Evolutionary conservation across 164 flowering plant species (phyloP), one percentile per base, ranked within the genome.

Genomic region (Saururus chinensis): DNA sequence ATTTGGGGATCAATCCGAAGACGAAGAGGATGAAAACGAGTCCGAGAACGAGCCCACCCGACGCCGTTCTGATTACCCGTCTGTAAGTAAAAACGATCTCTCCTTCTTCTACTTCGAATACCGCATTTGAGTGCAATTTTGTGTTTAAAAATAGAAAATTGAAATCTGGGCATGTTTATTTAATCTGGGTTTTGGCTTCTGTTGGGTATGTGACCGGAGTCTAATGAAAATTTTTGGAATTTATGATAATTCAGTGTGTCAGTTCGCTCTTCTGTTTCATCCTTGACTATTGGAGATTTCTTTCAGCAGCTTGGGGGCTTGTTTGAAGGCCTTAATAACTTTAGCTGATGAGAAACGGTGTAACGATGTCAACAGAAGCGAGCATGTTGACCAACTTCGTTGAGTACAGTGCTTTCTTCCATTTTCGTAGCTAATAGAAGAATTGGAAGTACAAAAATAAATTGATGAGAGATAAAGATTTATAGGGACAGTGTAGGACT

Each of bases 1-100:
- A 19, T 74, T 74, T 25, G 77, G 77, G 6, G 77, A 74, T 42
- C 72, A 71, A 60, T 68, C 72, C n/a, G 74, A 71, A 60, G 77
- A 74, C n/a, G 77, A 74, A 24, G 77, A 74, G 51, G 49, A 45
- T 17, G 49, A 45, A 17, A 45, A 7, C 26, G 76, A 70, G 23
- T 67, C 70, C 19, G 76, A 64, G 60, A 70, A 63, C 19, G 72
- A 66, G 4, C 58, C 53, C 0, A 40, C 30, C 7, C 66, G 56
- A 4, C 74, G 60, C 25, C 62, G 63, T 10, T 13, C 17, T 12
- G 64, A 30, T 56, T 68, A 74, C 45, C 37, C 42, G 13, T 74
- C 77, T 53, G 77, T 74, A 74, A 12, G 49, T 17, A 45, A 9
- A 45, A 45, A 17, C 2, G 11, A n/a, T 51, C 68, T 53, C 30